These are phyloP conservation scores for Debaryomyces subglobosus DNA, from an alignment of 1,139 yeast genomes.

Conservation along the genomic window DNA sequence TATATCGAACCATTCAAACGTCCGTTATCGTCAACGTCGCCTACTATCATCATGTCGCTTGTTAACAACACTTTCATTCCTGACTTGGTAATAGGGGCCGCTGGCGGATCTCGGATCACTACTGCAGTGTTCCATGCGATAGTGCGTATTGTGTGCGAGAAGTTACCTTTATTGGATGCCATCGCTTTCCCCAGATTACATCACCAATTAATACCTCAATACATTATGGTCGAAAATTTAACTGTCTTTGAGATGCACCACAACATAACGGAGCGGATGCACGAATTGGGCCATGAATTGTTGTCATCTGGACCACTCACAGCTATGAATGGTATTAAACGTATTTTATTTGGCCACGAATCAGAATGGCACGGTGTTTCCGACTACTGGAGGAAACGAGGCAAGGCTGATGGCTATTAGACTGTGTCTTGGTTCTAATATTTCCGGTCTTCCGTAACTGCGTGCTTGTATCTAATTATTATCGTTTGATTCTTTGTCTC, in stretches of 20 bases:
- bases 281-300: conserved; percentile 32
- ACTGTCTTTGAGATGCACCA: conserved; percentile 32
- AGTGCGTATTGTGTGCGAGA: conserved; percentile 60
- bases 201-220: conserved; percentile 85
- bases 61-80: conserved; percentile 45
- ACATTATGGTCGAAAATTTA: conserved; percentile 58
- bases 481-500: neutral
- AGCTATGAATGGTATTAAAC: conserved; percentile 46
- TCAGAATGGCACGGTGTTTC: conserved; percentile 41
- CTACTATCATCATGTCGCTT: conserved; percentile 57
- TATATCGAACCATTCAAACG: conserved; percentile 74
- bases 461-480: neutral
- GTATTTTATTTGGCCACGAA: conserved; percentile 16
- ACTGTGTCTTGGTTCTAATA: neutral
- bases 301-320: conserved; percentile 41
- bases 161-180: conserved; percentile 62
- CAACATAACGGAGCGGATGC: conserved; percentile 14
- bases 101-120: conserved; percentile 92
- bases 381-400: conserved; percentile 50
- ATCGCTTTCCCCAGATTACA: conserved; percentile 82
- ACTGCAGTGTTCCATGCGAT: conserved; percentile 84
- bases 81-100: conserved; percentile 82
- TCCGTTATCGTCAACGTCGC: conserved; percentile 84
- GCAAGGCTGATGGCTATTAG: conserved; percentile 46
- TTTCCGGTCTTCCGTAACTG: neutral